phyloP scores from a whole-genome alignment of 805 yeast genomes.

The Nematodospora valgi region DNA sequence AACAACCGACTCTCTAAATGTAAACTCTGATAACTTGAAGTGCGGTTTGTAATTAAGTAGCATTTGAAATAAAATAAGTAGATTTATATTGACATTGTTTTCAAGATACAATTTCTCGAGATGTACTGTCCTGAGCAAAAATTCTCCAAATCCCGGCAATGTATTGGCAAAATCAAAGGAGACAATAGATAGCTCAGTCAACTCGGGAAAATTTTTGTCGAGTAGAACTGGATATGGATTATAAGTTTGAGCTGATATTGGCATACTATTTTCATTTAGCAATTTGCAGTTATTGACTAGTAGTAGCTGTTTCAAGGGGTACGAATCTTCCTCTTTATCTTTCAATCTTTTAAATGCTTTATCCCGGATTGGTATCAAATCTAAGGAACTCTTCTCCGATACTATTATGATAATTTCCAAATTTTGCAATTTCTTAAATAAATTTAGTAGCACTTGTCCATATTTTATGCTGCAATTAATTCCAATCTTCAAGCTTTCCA shows the following conservation, averaged over 20 bases:
- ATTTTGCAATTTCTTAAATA: slow-evolving; percentile 20
- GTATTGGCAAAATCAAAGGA: slow-evolving; percentile 29
- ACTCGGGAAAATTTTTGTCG: slow-evolving; percentile 16
- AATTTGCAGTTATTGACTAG: slow-evolving; percentile 27
- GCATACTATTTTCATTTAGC: slow-evolving; percentile 10
- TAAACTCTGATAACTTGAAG: slow-evolving; percentile 22
- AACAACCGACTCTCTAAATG: slow-evolving; percentile 27
- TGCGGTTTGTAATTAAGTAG: slow-evolving; percentile 26
- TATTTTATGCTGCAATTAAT: slow-evolving; percentile 20
- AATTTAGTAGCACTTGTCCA: slow-evolving; percentile 18
- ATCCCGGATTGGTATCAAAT: slow-evolving; percentile 15
- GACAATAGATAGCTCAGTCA: slow-evolving; percentile 24
- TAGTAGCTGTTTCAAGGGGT: slow-evolving; percentile 16
- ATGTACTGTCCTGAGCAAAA: slow-evolving; percentile 16
- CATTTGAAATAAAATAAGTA: slow-evolving; percentile 25
- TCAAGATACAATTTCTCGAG: slow-evolving; percentile 28
- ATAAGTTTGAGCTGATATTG: slow-evolving; percentile 15
- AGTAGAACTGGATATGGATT: slow-evolving; percentile 26
- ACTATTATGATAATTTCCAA: slow-evolving; percentile 21
- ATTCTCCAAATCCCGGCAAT: slow-evolving; percentile 25
- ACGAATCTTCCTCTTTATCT: neutral
- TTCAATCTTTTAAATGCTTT: slow-evolving; percentile 8
- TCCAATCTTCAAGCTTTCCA: slow-evolving; percentile 24
- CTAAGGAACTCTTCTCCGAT: slow-evolving; percentile 15
- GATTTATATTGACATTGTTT: slow-evolving; percentile 27